phyloP scores from a whole-genome alignment of 345 rosid genomes.

The Hevea brasiliensis region DNA sequence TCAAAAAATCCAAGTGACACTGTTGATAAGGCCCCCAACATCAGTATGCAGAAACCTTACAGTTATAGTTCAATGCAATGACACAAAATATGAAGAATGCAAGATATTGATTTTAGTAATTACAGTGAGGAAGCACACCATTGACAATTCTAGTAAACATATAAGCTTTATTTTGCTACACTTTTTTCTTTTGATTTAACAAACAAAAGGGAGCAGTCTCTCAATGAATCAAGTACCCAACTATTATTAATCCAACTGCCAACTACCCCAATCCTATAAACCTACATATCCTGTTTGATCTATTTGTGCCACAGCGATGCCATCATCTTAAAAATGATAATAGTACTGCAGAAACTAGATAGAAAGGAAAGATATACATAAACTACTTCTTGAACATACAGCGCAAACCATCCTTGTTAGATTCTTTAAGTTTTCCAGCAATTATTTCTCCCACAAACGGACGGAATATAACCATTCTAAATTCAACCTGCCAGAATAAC shows the following conservation, averaged over 20 bases:
- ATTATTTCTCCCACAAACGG: slow-evolving; percentile 90
- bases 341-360: neutral
- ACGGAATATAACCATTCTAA: slow-evolving; percentile 76
- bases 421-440: slow-evolving; percentile 70
- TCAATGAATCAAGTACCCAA: neutral
- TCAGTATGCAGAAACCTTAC: slow-evolving; percentile 3
- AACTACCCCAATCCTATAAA: neutral
- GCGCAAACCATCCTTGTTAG: slow-evolving; percentile 62
- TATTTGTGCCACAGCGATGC: neutral
- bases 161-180: neutral
- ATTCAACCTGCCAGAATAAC: slow-evolving; percentile 53
- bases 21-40: slow-evolving; percentile 34
- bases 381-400: slow-evolving; percentile 49
- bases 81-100: neutral
- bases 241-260: neutral
- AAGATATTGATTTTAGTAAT: neutral
- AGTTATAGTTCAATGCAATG: slow-evolving; percentile 1
- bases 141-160: neutral
- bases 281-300: neutral
- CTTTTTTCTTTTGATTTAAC: too few relatives aligned
- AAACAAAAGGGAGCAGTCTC: neutral
- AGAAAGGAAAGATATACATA: neutral
- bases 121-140: neutral
- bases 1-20: slow-evolving; percentile 94
- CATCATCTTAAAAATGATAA: neutral